phyloP scores from a whole-genome alignment of 192 early-diverging fungal genomes.

The Podila minutissima region DNA sequence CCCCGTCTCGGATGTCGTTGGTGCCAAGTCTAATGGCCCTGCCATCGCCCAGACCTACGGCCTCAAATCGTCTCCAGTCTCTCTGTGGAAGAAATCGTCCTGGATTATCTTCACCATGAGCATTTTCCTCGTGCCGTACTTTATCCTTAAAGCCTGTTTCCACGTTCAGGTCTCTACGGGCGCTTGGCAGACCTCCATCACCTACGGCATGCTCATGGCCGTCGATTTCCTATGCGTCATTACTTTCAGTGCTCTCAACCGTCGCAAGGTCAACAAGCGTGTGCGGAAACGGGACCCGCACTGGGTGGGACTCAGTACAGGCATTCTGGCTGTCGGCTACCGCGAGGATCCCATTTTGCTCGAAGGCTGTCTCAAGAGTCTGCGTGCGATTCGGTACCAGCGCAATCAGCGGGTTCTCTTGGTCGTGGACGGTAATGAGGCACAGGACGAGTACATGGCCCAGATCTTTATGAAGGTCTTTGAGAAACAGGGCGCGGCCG shows the following conservation, averaged over 20 bases:
- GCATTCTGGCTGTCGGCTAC: slow-evolving; percentile 3
- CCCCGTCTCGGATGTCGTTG: background rate
- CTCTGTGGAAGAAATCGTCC: background rate
- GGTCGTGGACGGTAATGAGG: slow-evolving; percentile 1
- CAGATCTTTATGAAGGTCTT: slow-evolving; percentile 5
- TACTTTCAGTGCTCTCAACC: slow-evolving; percentile 4
- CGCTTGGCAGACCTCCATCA: slow-evolving; percentile 1
- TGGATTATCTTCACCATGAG: slow-evolving; percentile 3
- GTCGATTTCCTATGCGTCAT: slow-evolving; percentile 1
- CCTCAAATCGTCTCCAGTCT: slow-evolving; percentile 2
- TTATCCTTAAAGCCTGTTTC: slow-evolving; percentile 6
- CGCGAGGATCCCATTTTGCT: slow-evolving; percentile 4
- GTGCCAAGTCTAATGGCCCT: background rate
- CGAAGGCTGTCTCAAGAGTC: slow-evolving; percentile 3
- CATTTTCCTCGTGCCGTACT: background rate
- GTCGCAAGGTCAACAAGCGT: background rate
- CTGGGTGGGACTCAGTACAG: slow-evolving; percentile 7
- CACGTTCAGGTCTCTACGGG: slow-evolving; percentile 1
- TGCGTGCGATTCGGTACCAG: slow-evolving; percentile 5
- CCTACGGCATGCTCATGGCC: slow-evolving; percentile 6
- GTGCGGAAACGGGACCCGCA: slow-evolving; percentile 3
- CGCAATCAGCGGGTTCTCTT: slow-evolving; percentile 4
- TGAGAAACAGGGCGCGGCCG: slow-evolving; percentile 2
- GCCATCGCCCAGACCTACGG: slow-evolving; percentile 1
- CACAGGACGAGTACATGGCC: slow-evolving; percentile 7